These are phyloP conservation scores for Tylopilus sp. DNA, from an alignment of 768 basidiomycete species.

Conservation along the genomic window DNA sequence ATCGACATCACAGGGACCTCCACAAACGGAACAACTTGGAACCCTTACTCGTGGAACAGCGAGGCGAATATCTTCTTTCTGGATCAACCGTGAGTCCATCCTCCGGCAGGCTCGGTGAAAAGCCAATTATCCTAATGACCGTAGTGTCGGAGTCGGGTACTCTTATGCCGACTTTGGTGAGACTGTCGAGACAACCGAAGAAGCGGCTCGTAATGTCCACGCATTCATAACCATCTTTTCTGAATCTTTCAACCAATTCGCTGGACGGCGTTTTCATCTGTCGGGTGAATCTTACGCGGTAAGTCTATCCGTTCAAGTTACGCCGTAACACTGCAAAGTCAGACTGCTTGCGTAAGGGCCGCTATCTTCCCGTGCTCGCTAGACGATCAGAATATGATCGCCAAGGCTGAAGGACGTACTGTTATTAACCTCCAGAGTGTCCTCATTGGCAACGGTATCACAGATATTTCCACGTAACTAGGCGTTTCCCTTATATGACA, in stretches of 20 bases:
- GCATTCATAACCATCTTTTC: slow-evolving; percentile 80
- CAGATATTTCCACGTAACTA: slow-evolving; percentile 48
- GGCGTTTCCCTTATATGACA: not conserved
- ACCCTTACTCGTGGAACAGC: slow-evolving; percentile 63
- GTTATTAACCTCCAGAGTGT: slow-evolving; percentile 65
- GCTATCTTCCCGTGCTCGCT: slow-evolving; percentile 73
- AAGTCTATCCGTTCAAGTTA: slow-evolving; percentile 20
- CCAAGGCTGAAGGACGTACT: slow-evolving; percentile 46
- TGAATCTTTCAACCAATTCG: slow-evolving; percentile 70
- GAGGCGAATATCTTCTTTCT: slow-evolving; percentile 70
- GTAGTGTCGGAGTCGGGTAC: slow-evolving; percentile 66
- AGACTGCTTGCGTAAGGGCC: slow-evolving; percentile 44
- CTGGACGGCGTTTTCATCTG: slow-evolving; percentile 65
- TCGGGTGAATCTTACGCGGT: slow-evolving; percentile 76
- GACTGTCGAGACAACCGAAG: slow-evolving; percentile 70
- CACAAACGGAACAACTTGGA: slow-evolving; percentile 58
- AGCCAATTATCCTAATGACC: not conserved
- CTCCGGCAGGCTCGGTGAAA: not conserved
- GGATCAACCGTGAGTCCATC: slow-evolving; percentile 51
- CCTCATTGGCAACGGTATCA: slow-evolving; percentile 74
- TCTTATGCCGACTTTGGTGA: slow-evolving; percentile 70
- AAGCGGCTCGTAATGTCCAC: slow-evolving; percentile 72
- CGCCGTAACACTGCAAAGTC: not conserved
- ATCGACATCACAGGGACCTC: slow-evolving; percentile 58
- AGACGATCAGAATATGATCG: slow-evolving; percentile 66